Base-by-base conservation (phyloP, 768 basidiomycete species). In the Suillus luteus region DNA sequence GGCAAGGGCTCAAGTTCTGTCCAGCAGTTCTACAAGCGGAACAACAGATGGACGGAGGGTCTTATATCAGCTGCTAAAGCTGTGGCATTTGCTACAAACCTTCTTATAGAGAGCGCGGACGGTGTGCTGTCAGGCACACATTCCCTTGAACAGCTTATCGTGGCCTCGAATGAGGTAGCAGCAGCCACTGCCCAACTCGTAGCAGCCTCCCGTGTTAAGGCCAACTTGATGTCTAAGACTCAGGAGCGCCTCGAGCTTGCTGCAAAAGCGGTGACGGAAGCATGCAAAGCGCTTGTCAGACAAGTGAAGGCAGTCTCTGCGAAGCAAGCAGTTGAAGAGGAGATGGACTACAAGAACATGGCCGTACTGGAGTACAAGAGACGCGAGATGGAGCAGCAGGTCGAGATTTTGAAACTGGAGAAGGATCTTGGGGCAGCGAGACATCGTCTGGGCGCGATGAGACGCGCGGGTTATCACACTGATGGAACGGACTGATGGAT, bases 1-100 rank as follows among this genome's bases (percentile, higher is more conserved):
- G 97, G 97, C 63, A 92, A 87, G 75, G 97, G 97, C 9, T 92
- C 95, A 22, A 95, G 89, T 76, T 86, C 95, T 27, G 87, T 83
- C 22, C 94, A 96, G 75, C 96, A 98, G 71, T 99, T 99, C 84
- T 99, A 99, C 85, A 99, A 99, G 81, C 90, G 93, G 65, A 98
- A 99, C 86, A 99, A 99, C 77, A 86, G 97, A 65, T 99, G 97
- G 97, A 99, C 97, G 51, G 97, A 99, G 76, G 97, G 97, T 68
- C 89, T 99, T 68, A 95, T 99, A 70, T 96, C 95, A 41, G 97
- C 97, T 41, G 97, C 97, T 22, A 98, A 97, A 77, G 86, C 97
- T 10, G 97, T 99, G 61, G 97, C 97, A 3, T 97, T 96, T 70
- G 95, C 97, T 11, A 99, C 97, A 40, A 92, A 87, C 67, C 79